Percentiles rank a stretch among this genome's conserved stretches.
phyloP scores from a whole-genome alignment of 2,329 filamentous ascomycete species.

The Venturia effusa region DNA sequence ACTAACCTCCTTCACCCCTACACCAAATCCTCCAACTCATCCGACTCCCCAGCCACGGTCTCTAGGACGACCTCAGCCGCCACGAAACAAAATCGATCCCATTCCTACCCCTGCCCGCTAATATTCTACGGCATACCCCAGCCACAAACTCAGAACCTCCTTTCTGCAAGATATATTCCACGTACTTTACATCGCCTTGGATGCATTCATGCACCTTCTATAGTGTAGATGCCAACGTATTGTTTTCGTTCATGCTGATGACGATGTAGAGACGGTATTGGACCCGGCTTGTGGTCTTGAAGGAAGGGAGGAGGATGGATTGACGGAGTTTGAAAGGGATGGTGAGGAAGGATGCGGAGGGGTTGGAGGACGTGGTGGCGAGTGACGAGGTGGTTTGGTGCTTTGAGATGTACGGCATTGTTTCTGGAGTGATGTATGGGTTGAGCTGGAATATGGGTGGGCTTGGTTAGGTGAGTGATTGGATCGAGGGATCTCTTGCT shows the following conservation, averaged over 20 bases:
- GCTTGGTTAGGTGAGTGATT: neutral
- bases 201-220: neutral
- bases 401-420: neutral
- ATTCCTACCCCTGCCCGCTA: neutral
- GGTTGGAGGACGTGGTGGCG: neutral
- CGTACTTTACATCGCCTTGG: neutral
- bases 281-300: neutral
- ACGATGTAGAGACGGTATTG: neutral
- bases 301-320: neutral
- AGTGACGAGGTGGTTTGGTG: neutral
- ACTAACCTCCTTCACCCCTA: too few species aligned
- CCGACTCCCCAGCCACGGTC: too few species aligned
- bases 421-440: neutral
- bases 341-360: neutral
- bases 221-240: neutral
- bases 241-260: neutral
- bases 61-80: too few species aligned
- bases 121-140: neutral
- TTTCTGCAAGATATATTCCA: neutral
- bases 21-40: too few species aligned
- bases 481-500: neutral
- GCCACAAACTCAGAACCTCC: neutral
- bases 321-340: neutral
- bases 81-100: neutral
- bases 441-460: neutral